Percentiles rank a stretch among this genome's conserved stretches.
These are phyloP conservation scores for Royoungia palumana DNA, from an alignment of 768 basidiomycete species.

Conservation along the genomic window DNA sequence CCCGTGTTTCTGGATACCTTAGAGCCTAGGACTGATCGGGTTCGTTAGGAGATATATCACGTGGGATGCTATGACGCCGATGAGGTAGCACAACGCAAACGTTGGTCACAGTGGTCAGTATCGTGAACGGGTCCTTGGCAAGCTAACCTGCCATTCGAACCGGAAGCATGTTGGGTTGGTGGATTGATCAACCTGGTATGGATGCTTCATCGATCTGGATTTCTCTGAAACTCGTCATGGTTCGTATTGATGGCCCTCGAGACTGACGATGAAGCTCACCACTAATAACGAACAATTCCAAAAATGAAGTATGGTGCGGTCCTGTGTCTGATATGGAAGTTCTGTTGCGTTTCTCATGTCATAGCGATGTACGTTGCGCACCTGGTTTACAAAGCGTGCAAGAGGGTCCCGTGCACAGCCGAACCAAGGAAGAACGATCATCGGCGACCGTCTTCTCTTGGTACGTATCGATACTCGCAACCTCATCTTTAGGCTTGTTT, in stretches of 20 bases:
- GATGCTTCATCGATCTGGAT: no score
- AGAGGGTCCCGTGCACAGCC: neutral
- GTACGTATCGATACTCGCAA: no score
- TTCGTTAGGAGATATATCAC: neutral
- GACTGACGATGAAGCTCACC: neutral
- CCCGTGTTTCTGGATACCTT: neutral
- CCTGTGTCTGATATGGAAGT: neutral
- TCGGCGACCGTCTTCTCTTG: neutral
- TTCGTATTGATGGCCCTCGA: neutral
- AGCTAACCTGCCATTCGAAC: no score
- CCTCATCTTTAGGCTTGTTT: no score
- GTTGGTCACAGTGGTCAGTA: no score
- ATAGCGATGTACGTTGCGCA: neutral
- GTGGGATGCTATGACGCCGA: neutral
- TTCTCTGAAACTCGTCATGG: neutral
- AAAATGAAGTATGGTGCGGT: neutral
- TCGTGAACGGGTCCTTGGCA: no score
- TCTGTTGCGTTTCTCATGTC: neutral
- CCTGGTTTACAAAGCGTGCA: no score
- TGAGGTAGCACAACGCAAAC: no score
- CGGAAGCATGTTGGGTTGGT: no score
- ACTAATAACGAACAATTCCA: neutral
- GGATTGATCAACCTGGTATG: no score
- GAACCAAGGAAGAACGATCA: neutral
- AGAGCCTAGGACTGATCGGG: neutral